Evolutionary conservation across 352 stramenopile genomes (phyloP), one percentile per base, ranked within the genome.

Genomic region (Phytopythium chamaehyphon): DNA sequence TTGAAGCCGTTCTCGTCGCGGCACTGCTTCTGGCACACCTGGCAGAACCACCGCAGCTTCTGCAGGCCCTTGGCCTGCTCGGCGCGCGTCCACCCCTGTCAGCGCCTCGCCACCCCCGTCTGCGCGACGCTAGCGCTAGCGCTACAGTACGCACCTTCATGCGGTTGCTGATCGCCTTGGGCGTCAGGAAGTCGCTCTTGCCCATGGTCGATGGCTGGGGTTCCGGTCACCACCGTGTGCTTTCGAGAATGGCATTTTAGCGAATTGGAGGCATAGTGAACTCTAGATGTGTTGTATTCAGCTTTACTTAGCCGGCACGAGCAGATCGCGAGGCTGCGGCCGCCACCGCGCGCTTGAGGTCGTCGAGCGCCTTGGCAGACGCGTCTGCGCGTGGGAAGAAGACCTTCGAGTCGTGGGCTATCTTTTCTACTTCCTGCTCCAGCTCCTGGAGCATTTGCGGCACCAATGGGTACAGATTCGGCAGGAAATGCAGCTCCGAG

Each of bases 1-100:
- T 99, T 99, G 79, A 99, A 99, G 15, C 97, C 97, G 74, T 99
- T 99, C 69, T 98, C 96, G 64, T 99, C 97, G n/a, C 97, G 90
- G 68, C 97, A 99, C 75, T 99, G 97, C 76, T 99, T 99, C 66
- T 95, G 71, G 68, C 97, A 99, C 70, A 99, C 98, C 75, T 99
- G 96, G 66, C 97, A 99, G 71, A 97, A 98, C 88, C 96, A 99
- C 19, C 96, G 91, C 40, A 99, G 84, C 73, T 99, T 99, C 71
- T 99, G 95, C 2, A 99, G 84, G 12, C 97, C 97, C 62, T 97
- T 97, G 37, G 90, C 67, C 80, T 97, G 71, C 23, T 14, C 21
- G n/a, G 14, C 40, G 14, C 28, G 28, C 28, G 28, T 9, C 5
- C 28, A 33, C 28, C 28, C 28, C 28, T 9, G 40, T 35, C 21